A percentile compares a stretch with the other conserved stretches of the same genome.
Evolutionary conservation across 1,139 yeast species (phyloP).

Genomic region (Taphrina sp.): DNA sequence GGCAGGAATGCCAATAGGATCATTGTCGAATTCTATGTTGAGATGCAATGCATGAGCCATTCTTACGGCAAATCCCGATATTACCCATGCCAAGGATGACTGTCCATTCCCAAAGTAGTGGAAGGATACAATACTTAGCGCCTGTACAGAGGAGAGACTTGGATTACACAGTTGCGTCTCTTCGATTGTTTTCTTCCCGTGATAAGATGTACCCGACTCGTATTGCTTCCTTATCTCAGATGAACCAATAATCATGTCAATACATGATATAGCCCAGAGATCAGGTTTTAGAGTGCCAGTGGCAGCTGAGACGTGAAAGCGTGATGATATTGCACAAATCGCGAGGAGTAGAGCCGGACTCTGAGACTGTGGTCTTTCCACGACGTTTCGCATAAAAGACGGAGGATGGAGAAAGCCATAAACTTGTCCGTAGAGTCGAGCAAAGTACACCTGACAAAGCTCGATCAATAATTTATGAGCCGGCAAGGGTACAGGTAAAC

Average conservation of each 20-base stretch:
- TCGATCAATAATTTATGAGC: conserved; percentile 6
- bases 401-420: conserved; percentile 46
- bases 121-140: conserved; percentile 44
- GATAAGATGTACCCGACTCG: neutral
- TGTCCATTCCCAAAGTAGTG: conserved; percentile 45
- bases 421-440: conserved; percentile 45
- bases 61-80: conserved; percentile 45
- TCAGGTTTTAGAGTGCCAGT: conserved; percentile 39
- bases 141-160: conserved; percentile 45
- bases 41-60: conserved; percentile 45
- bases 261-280: conserved; percentile 10
- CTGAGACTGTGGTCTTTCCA: conserved; percentile 40
- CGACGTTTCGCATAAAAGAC: conserved; percentile 43
- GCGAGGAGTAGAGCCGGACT: conserved; percentile 44
- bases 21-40: conserved; percentile 42
- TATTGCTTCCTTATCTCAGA: too few relatives aligned
- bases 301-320: conserved; percentile 43
- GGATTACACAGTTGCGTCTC: conserved; percentile 41
- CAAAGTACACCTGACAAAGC: conserved; percentile 42
- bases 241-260: conserved; percentile 7
- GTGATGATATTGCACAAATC: conserved; percentile 45
- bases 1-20: conserved; percentile 37
- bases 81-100: conserved; percentile 46
- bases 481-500: conserved; percentile 1
- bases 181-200: neutral